phyloP scores from a whole-genome alignment of 345 rosid species.

The Melaleuca quinquenervia region DNA sequence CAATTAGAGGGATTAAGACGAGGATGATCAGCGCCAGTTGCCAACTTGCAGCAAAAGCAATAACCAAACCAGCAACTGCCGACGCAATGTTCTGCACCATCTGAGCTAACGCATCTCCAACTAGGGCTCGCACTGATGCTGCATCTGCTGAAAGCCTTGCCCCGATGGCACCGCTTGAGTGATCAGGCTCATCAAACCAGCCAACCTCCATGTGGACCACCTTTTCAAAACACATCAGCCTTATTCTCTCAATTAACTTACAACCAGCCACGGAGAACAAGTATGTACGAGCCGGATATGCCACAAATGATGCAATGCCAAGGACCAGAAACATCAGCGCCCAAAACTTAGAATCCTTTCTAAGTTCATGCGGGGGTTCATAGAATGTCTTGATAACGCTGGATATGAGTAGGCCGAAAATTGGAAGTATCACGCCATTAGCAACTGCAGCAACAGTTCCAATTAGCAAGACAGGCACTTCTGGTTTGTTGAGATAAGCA shows the following conservation, averaged over 20 bases:
- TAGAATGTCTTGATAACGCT: constrained; percentile 40
- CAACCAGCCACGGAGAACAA: constrained; percentile 67
- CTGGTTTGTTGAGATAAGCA: constrained; percentile 76
- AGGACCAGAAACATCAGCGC: constrained; percentile 51
- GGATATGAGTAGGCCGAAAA: constrained; percentile 46
- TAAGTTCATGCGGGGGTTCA: constrained; percentile 46
- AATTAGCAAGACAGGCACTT: constrained; percentile 46
- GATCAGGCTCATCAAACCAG: constrained; percentile 73
- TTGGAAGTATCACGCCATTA: constrained; percentile 55
- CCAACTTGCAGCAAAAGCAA: constrained; percentile 70
- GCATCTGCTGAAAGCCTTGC: constrained; percentile 88
- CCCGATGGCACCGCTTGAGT: constrained; percentile 79
- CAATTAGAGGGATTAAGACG: constrained; percentile 53
- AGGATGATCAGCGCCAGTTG: constrained; percentile 56
- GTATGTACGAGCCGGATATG: constrained; percentile 34
- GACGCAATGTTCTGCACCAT: constrained; percentile 52
- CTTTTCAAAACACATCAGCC: constrained; percentile 70
- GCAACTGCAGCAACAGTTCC: constrained; percentile 50
- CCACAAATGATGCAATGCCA: constrained; percentile 48
- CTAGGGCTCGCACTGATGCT: constrained; percentile 57
- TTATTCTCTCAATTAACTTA: constrained; percentile 49
- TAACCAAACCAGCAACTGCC: constrained; percentile 54
- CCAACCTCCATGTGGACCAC: constrained; percentile 78
- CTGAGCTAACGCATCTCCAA: constrained; percentile 68
- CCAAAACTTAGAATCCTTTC: constrained; percentile 61